Percentiles rank a stretch among this genome's conserved stretches.
These are phyloP conservation scores for Byssothecium circinans DNA, from an alignment of 2,329 filamentous ascomycete species.

Conservation along the genomic window DNA sequence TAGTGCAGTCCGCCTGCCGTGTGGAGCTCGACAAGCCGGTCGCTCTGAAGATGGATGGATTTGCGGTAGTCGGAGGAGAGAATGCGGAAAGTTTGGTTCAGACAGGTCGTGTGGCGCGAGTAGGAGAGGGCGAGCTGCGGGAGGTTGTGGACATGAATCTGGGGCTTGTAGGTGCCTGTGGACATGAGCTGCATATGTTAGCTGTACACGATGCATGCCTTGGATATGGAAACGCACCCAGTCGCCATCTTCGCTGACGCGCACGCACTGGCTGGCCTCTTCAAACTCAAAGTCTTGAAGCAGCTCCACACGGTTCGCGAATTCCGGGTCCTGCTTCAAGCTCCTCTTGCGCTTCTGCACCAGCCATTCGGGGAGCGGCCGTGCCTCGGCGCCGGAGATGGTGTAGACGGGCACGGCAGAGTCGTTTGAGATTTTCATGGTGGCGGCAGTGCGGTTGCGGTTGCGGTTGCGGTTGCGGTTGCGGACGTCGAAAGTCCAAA, in stretches of 20 bases:
- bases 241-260: constrained; percentile 90
- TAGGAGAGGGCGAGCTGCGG: constrained; percentile 93
- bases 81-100: constrained; percentile 89
- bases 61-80: constrained; percentile 92
- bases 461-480: no score
- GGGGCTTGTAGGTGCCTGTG: constrained; percentile 68
- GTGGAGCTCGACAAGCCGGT: constrained; percentile 90
- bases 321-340: constrained; percentile 89
- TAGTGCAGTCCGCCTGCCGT: constrained; percentile 87
- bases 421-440: constrained; percentile 81
- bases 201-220: not conserved
- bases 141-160: constrained; percentile 95
- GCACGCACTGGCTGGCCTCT: constrained; percentile 87
- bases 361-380: constrained; percentile 93
- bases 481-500: not conserved
- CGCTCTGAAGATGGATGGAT: constrained; percentile 88
- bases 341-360: constrained; percentile 80
- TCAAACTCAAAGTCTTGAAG: constrained; percentile 98
- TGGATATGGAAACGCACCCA: constrained; percentile 57
- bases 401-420: constrained; percentile 90
- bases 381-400: constrained; percentile 84
- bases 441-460: no score
- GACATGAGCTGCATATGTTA: constrained; percentile 6
- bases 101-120: constrained; percentile 83
- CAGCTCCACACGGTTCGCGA: constrained; percentile 89